A percentile compares a stretch with the other conserved stretches of the same genome.
Conservation (phyloP, 805 yeast genomes). For the Lipomyces kockii region DNA sequence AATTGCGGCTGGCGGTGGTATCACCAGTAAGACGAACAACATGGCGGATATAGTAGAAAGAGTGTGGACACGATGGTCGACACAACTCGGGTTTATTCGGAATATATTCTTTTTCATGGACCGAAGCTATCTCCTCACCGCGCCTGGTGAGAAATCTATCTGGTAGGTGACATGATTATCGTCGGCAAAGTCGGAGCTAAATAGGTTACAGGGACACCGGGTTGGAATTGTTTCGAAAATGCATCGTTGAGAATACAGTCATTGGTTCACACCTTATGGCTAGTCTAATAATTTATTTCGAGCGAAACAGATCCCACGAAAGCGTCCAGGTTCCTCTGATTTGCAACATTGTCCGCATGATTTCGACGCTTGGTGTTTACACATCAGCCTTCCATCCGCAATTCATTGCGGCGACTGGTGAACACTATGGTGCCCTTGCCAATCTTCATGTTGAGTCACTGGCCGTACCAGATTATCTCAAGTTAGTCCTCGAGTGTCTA, state of each 20-base stretch:
- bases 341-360: slow-evolving; percentile 18
- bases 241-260: slow-evolving; percentile 11
- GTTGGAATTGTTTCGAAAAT: slow-evolving; percentile 23
- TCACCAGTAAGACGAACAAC: neutral
- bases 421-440: slow-evolving; percentile 23
- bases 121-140: slow-evolving; percentile 39
- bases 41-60: slow-evolving; percentile 34
- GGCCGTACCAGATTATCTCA: slow-evolving; percentile 27
- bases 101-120: slow-evolving; percentile 44
- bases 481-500: slow-evolving; percentile 7
- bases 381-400: slow-evolving; percentile 23
- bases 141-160: slow-evolving; percentile 32
- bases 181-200: neutral
- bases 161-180: slow-evolving; percentile 20
- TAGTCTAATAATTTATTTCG: slow-evolving; percentile 21
- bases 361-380: slow-evolving; percentile 26
- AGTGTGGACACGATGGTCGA: slow-evolving; percentile 34
- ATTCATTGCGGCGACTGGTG: slow-evolving; percentile 20
- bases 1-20: neutral
- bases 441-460: slow-evolving; percentile 10
- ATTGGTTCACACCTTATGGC: slow-evolving; percentile 14
- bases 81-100: slow-evolving; percentile 36
- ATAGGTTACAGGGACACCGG: slow-evolving; percentile 27
- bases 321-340: neutral
- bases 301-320: slow-evolving; percentile 15